phyloP scores from a whole-genome alignment of 2,329 filamentous ascomycete genomes.

The Pyricularia pennisetigena region DNA sequence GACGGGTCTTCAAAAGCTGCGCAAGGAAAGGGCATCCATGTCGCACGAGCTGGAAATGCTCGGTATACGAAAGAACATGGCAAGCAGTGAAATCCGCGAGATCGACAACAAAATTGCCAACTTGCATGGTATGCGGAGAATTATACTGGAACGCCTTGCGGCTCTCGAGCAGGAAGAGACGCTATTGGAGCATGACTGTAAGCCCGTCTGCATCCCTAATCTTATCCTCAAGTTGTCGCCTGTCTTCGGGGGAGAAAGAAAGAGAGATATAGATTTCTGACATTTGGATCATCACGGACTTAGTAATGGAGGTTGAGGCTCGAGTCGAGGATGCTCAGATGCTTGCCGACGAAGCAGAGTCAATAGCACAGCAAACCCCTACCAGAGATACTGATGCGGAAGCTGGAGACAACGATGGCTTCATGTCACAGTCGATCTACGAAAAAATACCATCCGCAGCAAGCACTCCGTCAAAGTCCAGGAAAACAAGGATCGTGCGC shows the following conservation, averaged over 20 bases:
- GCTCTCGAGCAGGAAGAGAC: conserved; percentile 84
- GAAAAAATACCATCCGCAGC: conserved; percentile 65
- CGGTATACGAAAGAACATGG: conserved; percentile 92
- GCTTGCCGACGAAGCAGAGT: conserved; percentile 47
- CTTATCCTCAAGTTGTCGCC: background rate
- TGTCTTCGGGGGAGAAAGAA: background rate
- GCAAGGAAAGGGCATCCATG: conserved; percentile 69
- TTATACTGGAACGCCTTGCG: conserved; percentile 80
- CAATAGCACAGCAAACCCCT: conserved; percentile 40
- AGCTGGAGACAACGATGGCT: conserved; percentile 43
- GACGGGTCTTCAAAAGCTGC: conserved; percentile 61
- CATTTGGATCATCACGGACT: background rate
- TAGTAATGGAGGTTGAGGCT: conserved; percentile 53
- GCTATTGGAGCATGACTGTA: conserved; percentile 79
- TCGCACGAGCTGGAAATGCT: conserved; percentile 86
- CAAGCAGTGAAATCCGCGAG: conserved; percentile 87
- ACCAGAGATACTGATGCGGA: conserved; percentile 44
- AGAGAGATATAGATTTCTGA: too few relatives aligned
- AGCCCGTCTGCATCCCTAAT: conserved; percentile 22
- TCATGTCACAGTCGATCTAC: conserved; percentile 98
- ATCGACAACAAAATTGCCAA: conserved; percentile 97
- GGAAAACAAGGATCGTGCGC: conserved; percentile 47
- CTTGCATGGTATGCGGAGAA: conserved; percentile 82
- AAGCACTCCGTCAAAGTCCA: conserved; percentile 38
- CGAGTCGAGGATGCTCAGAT: conserved; percentile 53